Conservation (phyloP, 129 eudicot species). For the Arctium minus region DNA sequence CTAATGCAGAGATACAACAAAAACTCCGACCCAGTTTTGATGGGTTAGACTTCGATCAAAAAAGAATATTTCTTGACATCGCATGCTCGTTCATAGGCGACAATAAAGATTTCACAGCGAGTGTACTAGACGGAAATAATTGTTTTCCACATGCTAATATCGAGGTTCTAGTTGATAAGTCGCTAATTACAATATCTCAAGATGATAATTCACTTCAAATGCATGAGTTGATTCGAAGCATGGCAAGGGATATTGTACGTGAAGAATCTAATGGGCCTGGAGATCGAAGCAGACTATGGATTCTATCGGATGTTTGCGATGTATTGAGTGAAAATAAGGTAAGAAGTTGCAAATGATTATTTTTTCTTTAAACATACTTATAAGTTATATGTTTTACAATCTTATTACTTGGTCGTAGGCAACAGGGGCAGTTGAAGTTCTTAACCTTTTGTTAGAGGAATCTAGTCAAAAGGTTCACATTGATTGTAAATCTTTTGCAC, state of each 20-base stretch:
- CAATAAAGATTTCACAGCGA: not conserved
- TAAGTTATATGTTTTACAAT: not conserved
- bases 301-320: not conserved
- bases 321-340: not conserved
- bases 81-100: slow-evolving; percentile 21
- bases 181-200: not conserved
- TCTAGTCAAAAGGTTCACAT: not conserved
- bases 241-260: too few species aligned
- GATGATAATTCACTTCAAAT: not conserved
- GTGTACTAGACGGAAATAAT: not conserved
- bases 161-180: slow-evolving; percentile 5
- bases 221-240: slow-evolving; percentile 8
- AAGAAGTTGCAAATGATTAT: not conserved
- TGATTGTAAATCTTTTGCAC: not conserved
- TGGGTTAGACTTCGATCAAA: not conserved
- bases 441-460: not conserved
- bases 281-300: too few species aligned
- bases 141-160: not conserved
- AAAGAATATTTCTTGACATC: slow-evolving; percentile 21
- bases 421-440: not conserved
- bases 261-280: too few species aligned
- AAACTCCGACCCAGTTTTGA: not conserved
- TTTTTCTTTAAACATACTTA: not conserved
- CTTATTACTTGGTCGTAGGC: not conserved
- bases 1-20: too few species aligned